phyloP scores from a whole-genome alignment of 148 eudicot species.

The Limonium bicolor region DNA sequence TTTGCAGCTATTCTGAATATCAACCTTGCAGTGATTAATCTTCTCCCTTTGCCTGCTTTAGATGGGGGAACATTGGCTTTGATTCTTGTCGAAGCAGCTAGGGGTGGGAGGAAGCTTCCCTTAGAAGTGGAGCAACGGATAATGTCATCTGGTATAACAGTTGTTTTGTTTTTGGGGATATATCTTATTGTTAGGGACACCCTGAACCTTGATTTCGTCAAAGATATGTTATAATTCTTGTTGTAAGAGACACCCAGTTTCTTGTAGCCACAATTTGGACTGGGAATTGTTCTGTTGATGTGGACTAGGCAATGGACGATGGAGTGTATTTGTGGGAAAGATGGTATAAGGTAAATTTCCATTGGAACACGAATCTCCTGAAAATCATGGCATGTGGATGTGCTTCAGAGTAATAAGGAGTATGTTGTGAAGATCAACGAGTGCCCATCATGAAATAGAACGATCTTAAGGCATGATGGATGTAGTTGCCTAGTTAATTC shows the following conservation, averaged over 20 bases:
- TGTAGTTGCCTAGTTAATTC: too few relatives aligned
- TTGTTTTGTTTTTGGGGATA: conserved; percentile 60
- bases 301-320: too few relatives aligned
- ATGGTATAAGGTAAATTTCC: too few relatives aligned
- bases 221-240: conserved; percentile 46
- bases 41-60: conserved; percentile 90
- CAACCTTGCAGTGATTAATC: conserved; percentile 87
- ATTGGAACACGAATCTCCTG: too few relatives aligned
- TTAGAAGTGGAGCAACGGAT: conserved; percentile 74
- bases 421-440: too few relatives aligned
- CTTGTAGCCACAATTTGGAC: too few relatives aligned
- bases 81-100: conserved; percentile 76
- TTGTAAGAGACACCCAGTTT: background rate
- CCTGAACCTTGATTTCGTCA: conserved; percentile 72
- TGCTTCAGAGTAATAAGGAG: too few relatives aligned
- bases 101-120: conserved; percentile 95
- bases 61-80: conserved; percentile 94
- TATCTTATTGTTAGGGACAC: conserved; percentile 83
- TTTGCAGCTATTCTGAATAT: conserved; percentile 87
- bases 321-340: too few relatives aligned
- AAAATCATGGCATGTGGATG: too few relatives aligned
- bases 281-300: too few relatives aligned
- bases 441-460: too few relatives aligned
- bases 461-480: too few relatives aligned
- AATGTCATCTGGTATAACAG: conserved; percentile 82